phyloP scores from a whole-genome alignment of 441 rosid species.

The Aleurites moluccanus region DNA sequence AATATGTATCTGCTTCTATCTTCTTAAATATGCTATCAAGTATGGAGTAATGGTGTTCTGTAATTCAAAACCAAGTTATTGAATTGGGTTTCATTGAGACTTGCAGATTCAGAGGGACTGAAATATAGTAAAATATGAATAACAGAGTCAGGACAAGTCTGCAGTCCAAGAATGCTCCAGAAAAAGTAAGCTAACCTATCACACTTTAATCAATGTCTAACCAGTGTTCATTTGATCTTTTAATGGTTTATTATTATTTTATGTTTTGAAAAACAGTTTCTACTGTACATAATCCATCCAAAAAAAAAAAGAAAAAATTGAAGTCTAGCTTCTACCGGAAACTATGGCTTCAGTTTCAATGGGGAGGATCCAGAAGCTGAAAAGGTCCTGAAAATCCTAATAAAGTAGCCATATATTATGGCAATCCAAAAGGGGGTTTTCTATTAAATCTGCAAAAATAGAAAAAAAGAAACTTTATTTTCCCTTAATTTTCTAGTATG shows the following conservation, averaged over 20 bases:
- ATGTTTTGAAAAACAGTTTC: conserved; percentile 26
- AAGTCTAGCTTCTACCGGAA: neutral
- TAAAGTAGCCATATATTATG: conserved; percentile 10
- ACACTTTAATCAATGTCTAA: conserved; percentile 25
- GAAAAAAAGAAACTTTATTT: neutral
- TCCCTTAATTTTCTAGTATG: neutral
- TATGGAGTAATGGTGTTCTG: neutral
- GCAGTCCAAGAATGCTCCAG: conserved; percentile 36
- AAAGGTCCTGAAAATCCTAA: conserved; percentile 21
- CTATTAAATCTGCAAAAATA: neutral
- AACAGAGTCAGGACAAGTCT: conserved; percentile 31
- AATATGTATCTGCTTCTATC: conserved; percentile 12
- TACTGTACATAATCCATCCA: neutral
- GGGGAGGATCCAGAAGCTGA: conserved; percentile 28
- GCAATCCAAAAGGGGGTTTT: conserved; percentile 26
- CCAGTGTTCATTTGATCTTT: conserved; percentile 13
- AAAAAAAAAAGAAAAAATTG: neutral
- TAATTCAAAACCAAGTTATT: neutral
- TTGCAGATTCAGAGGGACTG: conserved; percentile 34
- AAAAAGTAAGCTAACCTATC: conserved; percentile 30
- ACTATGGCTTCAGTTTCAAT: conserved; percentile 32
- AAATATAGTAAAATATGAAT: conserved; percentile 36
- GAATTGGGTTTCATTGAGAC: conserved; percentile 22
- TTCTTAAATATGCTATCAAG: conserved; percentile 16
- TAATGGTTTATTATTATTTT: conserved; percentile 6